Evolutionary conservation across 371 early-diverging fungal genomes (phyloP), one percentile per base, ranked within the genome.

Genomic region (Massospora cicadina): DNA sequence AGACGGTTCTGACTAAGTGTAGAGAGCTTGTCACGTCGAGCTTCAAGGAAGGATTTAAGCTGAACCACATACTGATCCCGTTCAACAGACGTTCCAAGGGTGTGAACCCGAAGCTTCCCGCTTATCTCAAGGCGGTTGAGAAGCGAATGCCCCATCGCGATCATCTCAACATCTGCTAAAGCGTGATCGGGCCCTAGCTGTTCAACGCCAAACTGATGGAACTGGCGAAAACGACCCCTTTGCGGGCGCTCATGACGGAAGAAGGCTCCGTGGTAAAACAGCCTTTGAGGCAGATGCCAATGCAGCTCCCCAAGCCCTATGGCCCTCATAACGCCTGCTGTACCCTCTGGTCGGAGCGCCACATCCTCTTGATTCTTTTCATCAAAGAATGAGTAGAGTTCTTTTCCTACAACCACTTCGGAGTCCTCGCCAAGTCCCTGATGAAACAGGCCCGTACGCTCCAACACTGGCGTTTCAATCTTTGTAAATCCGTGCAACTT

Each of bases 131-230:
- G 62, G 23, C 65, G 65, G 17, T 66, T 66, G n/a, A 83, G 65
- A 62, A 82, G 75, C 17, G 54, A 54, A 57, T 73, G 70, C 2
- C 76, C 83, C 60, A 78, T 66, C 17, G 71, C 73, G 25, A 84
- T 78, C 31, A 75, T 64, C 58, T 84, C 83, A 1, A 82, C 76
- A 65, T 84, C 84, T 0, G 73, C 68, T 0, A 76, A 72, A 0
- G 78, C 72, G 65, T 79, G 74, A 21, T 66, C 54, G 13, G 70
- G 65, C 0, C 82, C 83, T 58, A 77, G 71, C 0, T 75, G 31
- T 58, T 84, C 84, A 10, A 82, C 65, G 1, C 84, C 84, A 55
- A 84, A 78, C 71, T 84, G 84, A 58, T 84, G 81, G 70, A 84
- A 84, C 78, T 83, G 84, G 25, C 84, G 72, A 55, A 81, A 68